phyloP scores from a whole-genome alignment of 495 filamentous ascomycete genomes.

The Penicillium soppii region DNA sequence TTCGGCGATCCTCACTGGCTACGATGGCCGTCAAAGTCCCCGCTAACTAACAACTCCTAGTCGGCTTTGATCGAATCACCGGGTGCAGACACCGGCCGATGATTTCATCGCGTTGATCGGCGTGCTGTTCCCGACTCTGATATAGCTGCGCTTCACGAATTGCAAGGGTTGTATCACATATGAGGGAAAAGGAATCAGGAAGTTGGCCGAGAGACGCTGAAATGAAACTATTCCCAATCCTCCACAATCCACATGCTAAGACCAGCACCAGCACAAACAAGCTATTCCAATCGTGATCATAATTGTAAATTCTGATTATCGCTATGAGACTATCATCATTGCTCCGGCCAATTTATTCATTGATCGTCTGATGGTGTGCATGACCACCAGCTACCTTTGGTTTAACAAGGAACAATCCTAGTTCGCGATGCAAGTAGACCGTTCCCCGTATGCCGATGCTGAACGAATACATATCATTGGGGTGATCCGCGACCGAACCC shows the following conservation, averaged over 20 bases:
- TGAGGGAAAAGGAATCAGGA: slow-evolving; percentile 5
- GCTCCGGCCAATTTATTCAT: not conserved
- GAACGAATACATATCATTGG: not conserved
- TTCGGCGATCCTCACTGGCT: slow-evolving; percentile 19
- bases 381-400: not conserved
- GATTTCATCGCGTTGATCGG: slow-evolving; percentile 23
- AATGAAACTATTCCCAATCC: not conserved
- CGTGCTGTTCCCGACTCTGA: not conserved
- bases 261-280: not conserved
- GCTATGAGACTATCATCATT: not conserved
- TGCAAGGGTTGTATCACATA: not conserved
- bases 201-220: slow-evolving; percentile 2
- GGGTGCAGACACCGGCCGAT: slow-evolving; percentile 13
- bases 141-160: not conserved
- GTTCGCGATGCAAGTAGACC: not conserved
- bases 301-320: not conserved
- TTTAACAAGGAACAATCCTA: slow-evolving; percentile 14
- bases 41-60: slow-evolving; percentile 16
- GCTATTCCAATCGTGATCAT: not conserved
- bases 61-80: slow-evolving; percentile 21
- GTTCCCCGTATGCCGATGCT: not conserved
- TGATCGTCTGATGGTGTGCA: slow-evolving; percentile 10
- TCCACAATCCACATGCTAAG: not conserved
- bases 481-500: not conserved
- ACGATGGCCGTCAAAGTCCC: slow-evolving; percentile 5